phyloP scores from a whole-genome alignment of 2,329 filamentous ascomycete species.

The Fusarium torulosum region DNA sequence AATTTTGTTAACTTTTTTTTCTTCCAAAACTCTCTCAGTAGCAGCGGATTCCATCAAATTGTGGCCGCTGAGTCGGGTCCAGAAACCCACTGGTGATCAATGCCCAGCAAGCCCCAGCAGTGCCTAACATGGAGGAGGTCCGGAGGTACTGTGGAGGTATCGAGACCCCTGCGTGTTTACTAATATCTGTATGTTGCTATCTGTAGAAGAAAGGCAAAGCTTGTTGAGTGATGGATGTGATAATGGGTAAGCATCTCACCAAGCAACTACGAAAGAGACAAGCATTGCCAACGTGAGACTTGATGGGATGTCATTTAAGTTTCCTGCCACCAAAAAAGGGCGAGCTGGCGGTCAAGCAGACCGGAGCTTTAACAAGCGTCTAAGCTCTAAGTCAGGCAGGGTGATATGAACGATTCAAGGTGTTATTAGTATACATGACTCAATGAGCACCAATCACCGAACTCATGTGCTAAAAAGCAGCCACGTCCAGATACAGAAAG shows the following conservation, averaged over 20 bases:
- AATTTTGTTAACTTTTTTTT: constrained; percentile 40
- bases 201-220: constrained; percentile 14
- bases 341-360: constrained; percentile 22
- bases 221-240: constrained; percentile 28
- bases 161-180: constrained; percentile 19
- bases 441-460: constrained; percentile 23
- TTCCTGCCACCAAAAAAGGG: neutral
- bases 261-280: constrained; percentile 3
- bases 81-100: constrained; percentile 42
- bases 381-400: constrained; percentile 4
- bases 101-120: constrained; percentile 41
- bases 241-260: constrained; percentile 34
- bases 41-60: constrained; percentile 13
- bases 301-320: neutral
- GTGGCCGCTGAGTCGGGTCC: constrained; percentile 36
- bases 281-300: neutral
- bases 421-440: constrained; percentile 33
- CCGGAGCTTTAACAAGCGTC: neutral
- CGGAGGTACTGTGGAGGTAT: constrained; percentile 27
- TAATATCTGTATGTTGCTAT: constrained; percentile 32
- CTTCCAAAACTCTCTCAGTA: constrained; percentile 25
- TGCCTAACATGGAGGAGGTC: constrained; percentile 35
- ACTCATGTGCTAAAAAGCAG: constrained; percentile 18
- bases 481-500: constrained; percentile 14
- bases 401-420: constrained; percentile 22